These are phyloP conservation scores for Aureobasidium sp. DNA, from an alignment of 2,329 filamentous ascomycete species.

Conservation along the genomic window DNA sequence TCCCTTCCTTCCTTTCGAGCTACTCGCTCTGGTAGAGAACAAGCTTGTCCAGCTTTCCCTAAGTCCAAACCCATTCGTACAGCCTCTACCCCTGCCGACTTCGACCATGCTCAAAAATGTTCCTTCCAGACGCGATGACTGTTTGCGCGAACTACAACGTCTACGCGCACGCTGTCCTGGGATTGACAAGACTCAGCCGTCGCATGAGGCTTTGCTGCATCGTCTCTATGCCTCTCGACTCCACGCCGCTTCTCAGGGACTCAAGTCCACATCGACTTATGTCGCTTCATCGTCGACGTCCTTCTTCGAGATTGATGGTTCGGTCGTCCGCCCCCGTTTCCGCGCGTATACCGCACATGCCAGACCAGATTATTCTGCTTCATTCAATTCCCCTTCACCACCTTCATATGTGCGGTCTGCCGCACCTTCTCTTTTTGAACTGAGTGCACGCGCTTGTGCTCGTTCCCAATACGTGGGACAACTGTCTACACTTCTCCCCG, in stretches of 20 bases:
- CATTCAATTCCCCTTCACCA: slow-evolving; percentile 5
- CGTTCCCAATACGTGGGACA: slow-evolving; percentile 21
- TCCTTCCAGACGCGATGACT: neutral
- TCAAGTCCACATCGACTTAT: slow-evolving; percentile 21
- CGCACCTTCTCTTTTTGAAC: slow-evolving; percentile 30
- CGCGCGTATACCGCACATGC: slow-evolving; percentile 1
- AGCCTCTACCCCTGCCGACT: slow-evolving; percentile 18
- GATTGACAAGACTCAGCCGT: slow-evolving; percentile 19
- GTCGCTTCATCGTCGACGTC: slow-evolving; percentile 21
- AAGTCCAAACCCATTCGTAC: slow-evolving; percentile 56
- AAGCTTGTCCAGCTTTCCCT: slow-evolving; percentile 47
- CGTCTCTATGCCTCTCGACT: slow-evolving; percentile 17
- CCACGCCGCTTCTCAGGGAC: slow-evolving; percentile 14
- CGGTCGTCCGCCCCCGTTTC: slow-evolving; percentile 4
- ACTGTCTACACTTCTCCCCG: slow-evolving; percentile 19
- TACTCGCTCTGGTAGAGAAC: slow-evolving; percentile 47
- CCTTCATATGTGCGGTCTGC: slow-evolving; percentile 10
- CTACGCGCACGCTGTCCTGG: slow-evolving; percentile 15
- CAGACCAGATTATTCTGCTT: neutral
- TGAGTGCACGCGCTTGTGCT: slow-evolving; percentile 24
- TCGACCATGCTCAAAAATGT: neutral
- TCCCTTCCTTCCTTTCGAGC: slow-evolving; percentile 52
- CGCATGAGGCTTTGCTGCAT: slow-evolving; percentile 18
- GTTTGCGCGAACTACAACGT: slow-evolving; percentile 12
- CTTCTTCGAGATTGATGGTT: slow-evolving; percentile 26